Evolutionary conservation across 768 basidiomycete species (phyloP), one percentile per base, ranked within the genome.

Genomic region (Xanthoconium purpureum): DNA sequence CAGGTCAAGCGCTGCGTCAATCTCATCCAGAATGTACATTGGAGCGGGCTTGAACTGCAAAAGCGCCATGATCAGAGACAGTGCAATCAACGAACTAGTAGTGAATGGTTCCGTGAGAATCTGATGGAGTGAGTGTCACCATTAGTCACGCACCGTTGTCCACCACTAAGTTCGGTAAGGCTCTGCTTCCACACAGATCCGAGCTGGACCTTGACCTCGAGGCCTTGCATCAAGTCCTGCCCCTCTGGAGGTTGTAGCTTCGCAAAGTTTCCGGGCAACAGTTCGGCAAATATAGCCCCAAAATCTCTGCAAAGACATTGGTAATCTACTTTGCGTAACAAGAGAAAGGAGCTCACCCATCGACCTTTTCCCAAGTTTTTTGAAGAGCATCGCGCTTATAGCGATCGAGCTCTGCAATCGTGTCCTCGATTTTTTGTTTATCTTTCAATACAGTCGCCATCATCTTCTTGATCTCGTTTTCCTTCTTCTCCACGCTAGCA

Each of bases 1-100:
- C 13, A 98, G 77, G 73, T 99, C 97, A 29, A 98, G 82, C 9
- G 96, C 96, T 0, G 97, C 95, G 71, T 98, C 97, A 60, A 99
- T 96, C 74, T 99, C 97, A 74, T 99, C 97, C 10, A 99, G 83
- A 68, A 99, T 99, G 73, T 98, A 98, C 93, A 98, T 94, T 3
- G 94, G 96, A 15, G 96, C 95, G 9, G 96, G 95, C 68, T 98
- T 98, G 81, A 98, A 98, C 70, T 98, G 94, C n/a, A 98, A 84
- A 17, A 99, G 83, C 0, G 97, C 90, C 94, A 99, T 96, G 77
- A 98, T 98, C 38, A 99, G 80, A 13, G 96, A 98, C 1, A 99
- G 82, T 1, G 97, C 97, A 66, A 99, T 98, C 61, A 99, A 81
- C 0, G 97, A 99, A 61, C 95, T 98, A 63, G 24, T 42, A 63